Percentiles rank a stretch among this genome's conserved stretches.
phyloP scores from a whole-genome alignment of 805 yeast genomes.

The Ogataea nonfermentans region DNA sequence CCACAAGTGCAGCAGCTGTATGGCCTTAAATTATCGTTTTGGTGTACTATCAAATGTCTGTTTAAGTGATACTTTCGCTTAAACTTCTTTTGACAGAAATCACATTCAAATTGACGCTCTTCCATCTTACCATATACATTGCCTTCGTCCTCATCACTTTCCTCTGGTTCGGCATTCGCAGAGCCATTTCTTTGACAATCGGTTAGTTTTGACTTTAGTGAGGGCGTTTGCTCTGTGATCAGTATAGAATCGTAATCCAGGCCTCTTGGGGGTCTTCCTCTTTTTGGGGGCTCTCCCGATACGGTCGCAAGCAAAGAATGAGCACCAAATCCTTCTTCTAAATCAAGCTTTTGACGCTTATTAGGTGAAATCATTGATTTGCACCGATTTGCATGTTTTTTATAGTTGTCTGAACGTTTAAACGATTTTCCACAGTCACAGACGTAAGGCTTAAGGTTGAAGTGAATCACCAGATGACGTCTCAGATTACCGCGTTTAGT shows the following conservation, averaged over 20 bases:
- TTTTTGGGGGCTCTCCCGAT: background rate
- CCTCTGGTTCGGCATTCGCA: constrained; percentile 1
- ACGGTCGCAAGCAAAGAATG: too few species aligned
- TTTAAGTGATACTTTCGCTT: constrained; percentile 23
- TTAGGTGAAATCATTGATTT: constrained; percentile 6
- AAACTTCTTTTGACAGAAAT: constrained; percentile 18
- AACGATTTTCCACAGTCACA: constrained; percentile 28
- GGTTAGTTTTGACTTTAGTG: constrained; percentile 2
- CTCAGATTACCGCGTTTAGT: constrained; percentile 28
- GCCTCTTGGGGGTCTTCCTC: constrained; percentile 9
- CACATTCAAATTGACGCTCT: constrained; percentile 17
- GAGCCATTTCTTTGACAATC: background rate
- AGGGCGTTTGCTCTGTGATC: constrained; percentile 2
- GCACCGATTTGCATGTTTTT: constrained; percentile 23
- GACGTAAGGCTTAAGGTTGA: constrained; percentile 24
- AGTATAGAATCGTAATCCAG: background rate
- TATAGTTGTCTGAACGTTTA: constrained; percentile 27
- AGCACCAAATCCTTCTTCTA: background rate
- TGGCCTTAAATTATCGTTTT: constrained; percentile 18
- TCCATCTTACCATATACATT: constrained; percentile 1
- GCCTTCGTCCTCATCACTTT: constrained; percentile 1
- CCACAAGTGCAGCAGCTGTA: constrained; percentile 19
- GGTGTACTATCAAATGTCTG: constrained; percentile 21
- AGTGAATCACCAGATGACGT: constrained; percentile 26
- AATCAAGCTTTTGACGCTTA: constrained; percentile 3